These are phyloP conservation scores for Tarenaya hassleriana DNA, from an alignment of 345 rosid genomes.

Conservation along the genomic window DNA sequence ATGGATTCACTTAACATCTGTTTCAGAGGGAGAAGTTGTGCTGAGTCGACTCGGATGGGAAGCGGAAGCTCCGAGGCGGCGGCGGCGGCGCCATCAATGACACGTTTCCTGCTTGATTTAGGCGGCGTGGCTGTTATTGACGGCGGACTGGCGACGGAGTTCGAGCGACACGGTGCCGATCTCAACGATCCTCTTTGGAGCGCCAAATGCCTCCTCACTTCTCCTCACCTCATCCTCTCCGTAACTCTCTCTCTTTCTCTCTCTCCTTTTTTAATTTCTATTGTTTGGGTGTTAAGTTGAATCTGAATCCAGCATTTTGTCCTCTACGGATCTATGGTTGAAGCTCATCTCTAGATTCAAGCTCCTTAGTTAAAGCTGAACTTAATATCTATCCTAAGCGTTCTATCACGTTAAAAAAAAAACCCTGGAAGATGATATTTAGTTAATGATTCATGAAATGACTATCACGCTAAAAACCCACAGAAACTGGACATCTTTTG, in stretches of 20 bases:
- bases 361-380: conserved; percentile 1
- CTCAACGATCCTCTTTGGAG: conserved; percentile 85
- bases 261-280: background rate
- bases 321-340: background rate
- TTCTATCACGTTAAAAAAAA: background rate
- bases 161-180: conserved; percentile 71
- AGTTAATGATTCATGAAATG: background rate
- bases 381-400: background rate
- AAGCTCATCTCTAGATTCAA: too few relatives aligned
- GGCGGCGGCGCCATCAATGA: conserved; percentile 26
- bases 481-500: conserved; percentile 1
- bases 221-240: conserved; percentile 59
- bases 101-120: conserved; percentile 42
- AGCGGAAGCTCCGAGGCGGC: conserved; percentile 22
- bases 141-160: conserved; percentile 83
- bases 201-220: conserved; percentile 69
- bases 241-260: conserved; percentile 17
- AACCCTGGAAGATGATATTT: conserved; percentile 13
- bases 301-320: conserved; percentile 17
- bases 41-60: conserved; percentile 17
- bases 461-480: too few relatives aligned
- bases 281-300: background rate
- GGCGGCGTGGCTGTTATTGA: conserved; percentile 61
- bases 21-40: conserved; percentile 4
- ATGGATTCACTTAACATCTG: too few relatives aligned